Base-by-base conservation (phyloP, 495 filamentous ascomycete genomes). In the Tuber aestivum region DNA sequence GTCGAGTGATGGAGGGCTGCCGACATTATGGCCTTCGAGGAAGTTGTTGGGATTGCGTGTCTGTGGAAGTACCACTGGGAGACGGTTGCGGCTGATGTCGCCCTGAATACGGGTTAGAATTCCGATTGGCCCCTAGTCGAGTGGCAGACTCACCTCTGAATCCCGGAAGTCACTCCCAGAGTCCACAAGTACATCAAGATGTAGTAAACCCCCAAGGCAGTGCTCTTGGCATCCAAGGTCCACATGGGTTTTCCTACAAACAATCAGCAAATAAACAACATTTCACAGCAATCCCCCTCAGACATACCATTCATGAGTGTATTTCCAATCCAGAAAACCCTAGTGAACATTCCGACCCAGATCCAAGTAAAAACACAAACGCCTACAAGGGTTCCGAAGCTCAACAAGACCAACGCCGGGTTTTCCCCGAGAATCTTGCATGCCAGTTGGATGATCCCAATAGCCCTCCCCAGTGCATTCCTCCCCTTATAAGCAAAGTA, bases 51-150 rank as follows among this genome's bases (percentile, higher is more conserved):
- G 48, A 90, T 89, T 37, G 90, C 88, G 73, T 97, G 90, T 72
- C 95, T 92, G 84, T 98, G 95, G 84, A 98, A 99, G 83, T 99
- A 99, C 95, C 95, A 99, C 83, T 99, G 96, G 32, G 92, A 94
- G 48, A 98, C 95, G 18, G 95, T 97, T 70, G 96, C 96, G 69
- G 94, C 94, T 23, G 95, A 97, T 32, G 94, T 94, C 61, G 93
- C 89, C 74, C 95, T 82, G 61, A 48, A 20, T 42, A 42, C 7
- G 41, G 41, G 72, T 82, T 70, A 78, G 45, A 45, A 77, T 44
- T 41, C 41, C 21, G 69, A 14, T 3, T 68, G 12, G n/a, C 70
- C 20, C 20, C 68, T 35, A 1, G 48, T 8, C 56, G n/a, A 71
- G 41, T 50, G 20, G 18, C 37, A 48, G 16, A 72, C 80, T 61